phyloP scores from a whole-genome alignment of 139 green algal species.

The Pseudopediastrum boryanum region DNA sequence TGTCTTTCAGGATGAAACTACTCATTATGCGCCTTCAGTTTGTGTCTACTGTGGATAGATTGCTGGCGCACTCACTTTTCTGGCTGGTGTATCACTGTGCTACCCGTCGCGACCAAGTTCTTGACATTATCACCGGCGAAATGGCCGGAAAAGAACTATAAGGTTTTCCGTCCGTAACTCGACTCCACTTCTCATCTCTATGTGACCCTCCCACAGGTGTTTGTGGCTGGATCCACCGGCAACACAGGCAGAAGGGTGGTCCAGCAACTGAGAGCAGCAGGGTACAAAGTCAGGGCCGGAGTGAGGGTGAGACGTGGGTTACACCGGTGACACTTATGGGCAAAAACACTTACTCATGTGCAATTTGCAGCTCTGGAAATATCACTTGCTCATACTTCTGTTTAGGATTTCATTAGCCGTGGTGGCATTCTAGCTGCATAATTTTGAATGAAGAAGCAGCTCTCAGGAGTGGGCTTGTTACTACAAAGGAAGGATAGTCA shows the following conservation, averaged over 20 bases:
- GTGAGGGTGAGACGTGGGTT: conserved; percentile 36
- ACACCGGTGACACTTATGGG: not conserved
- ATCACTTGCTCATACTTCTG: no score
- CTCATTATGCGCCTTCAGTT: not conserved
- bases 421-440: no score
- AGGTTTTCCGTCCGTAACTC: not conserved
- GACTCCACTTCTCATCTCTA: not conserved
- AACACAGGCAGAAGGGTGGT: conserved; percentile 61
- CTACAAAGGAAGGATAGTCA: no score
- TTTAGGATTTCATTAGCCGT: no score
- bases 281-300: conserved; percentile 56
- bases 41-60: not conserved
- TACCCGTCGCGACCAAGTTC: not conserved
- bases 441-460: no score
- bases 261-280: conserved; percentile 47
- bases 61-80: not conserved
- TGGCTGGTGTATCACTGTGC: not conserved
- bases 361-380: no score
- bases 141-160: not conserved
- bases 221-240: conserved; percentile 65
- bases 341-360: not conserved
- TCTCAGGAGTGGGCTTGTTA: no score
- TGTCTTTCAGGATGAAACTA: no score
- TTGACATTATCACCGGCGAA: not conserved
- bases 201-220: conserved; percentile 45